Conservation (phyloP, 257 asterid species). For the Knoxia roxburghii region DNA sequence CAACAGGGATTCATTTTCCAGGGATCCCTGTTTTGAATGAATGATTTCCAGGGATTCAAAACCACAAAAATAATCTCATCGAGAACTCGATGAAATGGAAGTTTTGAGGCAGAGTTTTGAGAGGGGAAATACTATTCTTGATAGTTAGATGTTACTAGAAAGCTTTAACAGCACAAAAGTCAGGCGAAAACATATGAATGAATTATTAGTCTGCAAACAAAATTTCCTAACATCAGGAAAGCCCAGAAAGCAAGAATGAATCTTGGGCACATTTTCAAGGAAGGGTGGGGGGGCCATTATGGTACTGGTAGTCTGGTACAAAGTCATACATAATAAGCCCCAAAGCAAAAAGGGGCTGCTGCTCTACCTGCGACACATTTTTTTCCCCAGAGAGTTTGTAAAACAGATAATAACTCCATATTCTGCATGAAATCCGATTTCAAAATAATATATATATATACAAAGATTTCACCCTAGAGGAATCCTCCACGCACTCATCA, state of each 20-base stretch:
- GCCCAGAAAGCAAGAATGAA: constrained; percentile 23
- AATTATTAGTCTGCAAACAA: constrained; percentile 34
- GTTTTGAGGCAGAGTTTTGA: neutral
- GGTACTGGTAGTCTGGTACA: constrained; percentile 11
- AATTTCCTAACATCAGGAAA: constrained; percentile 34
- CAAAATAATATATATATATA: constrained; percentile 22
- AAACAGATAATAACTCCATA: constrained; percentile 12
- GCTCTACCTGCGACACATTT: constrained; percentile 6
- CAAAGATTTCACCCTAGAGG: constrained; percentile 41
- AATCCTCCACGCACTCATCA: constrained; percentile 31
- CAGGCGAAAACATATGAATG: constrained; percentile 14
- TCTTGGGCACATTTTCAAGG: constrained; percentile 19
- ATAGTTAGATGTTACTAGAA: neutral
- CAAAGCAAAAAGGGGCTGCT: constrained; percentile 2
- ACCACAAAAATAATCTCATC: neutral
- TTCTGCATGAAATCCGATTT: constrained; percentile 14
- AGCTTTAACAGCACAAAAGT: neutral
- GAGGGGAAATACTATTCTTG: neutral
- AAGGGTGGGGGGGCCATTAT: constrained; percentile 17
- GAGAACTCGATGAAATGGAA: too few species aligned
- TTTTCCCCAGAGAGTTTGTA: constrained; percentile 12
- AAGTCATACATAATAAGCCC: constrained; percentile 20
- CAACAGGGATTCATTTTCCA: too few species aligned
- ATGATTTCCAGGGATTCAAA: neutral
- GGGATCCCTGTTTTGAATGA: too few species aligned